These are phyloP conservation scores for Lecanosticta acicola DNA, from an alignment of 2,329 filamentous ascomycete genomes.

Conservation along the genomic window DNA sequence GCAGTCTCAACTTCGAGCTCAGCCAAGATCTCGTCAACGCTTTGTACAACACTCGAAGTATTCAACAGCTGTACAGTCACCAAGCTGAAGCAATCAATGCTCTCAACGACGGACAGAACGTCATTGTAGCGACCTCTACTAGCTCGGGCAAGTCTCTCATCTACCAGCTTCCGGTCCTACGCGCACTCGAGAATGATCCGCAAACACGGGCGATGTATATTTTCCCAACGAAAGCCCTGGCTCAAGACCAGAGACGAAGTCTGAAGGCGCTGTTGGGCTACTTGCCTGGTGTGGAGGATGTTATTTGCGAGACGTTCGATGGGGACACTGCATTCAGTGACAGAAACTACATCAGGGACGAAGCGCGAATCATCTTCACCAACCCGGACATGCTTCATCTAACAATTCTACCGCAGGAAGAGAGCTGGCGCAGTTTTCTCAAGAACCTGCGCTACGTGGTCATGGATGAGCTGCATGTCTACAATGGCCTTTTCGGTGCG, in stretches of 20 bases:
- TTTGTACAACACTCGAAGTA: conserved; percentile 83
- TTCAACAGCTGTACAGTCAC: conserved; percentile 81
- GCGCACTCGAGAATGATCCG: conserved; percentile 72
- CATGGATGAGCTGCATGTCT: conserved; percentile 80
- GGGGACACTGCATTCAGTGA: conserved; percentile 83
- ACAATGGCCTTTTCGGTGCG: conserved; percentile 89
- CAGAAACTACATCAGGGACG: conserved; percentile 74
- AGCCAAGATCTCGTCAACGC: conserved; percentile 94
- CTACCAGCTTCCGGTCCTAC: conserved; percentile 87
- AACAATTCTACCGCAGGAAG: conserved; percentile 87
- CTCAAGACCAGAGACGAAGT: conserved; percentile 87
- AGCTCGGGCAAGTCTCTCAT: conserved; percentile 98
- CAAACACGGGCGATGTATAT: conserved; percentile 90
- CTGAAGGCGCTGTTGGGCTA: conserved; percentile 77
- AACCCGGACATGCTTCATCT: conserved; percentile 98
- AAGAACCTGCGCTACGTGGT: conserved; percentile 87
- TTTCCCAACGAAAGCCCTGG: conserved; percentile 93
- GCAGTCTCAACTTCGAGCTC: conserved; percentile 76
- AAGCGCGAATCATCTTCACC: conserved; percentile 89
- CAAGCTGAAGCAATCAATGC: conserved; percentile 92
- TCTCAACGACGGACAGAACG: conserved; percentile 72
- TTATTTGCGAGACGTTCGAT: conserved; percentile 88
- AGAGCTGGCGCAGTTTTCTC: conserved; percentile 81
- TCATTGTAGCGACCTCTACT: conserved; percentile 91
- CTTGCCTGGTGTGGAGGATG: conserved; percentile 68